Evolutionary conservation across 164 flowering plant genomes (phyloP).

Genomic region (Euptelea pleiosperma): DNA sequence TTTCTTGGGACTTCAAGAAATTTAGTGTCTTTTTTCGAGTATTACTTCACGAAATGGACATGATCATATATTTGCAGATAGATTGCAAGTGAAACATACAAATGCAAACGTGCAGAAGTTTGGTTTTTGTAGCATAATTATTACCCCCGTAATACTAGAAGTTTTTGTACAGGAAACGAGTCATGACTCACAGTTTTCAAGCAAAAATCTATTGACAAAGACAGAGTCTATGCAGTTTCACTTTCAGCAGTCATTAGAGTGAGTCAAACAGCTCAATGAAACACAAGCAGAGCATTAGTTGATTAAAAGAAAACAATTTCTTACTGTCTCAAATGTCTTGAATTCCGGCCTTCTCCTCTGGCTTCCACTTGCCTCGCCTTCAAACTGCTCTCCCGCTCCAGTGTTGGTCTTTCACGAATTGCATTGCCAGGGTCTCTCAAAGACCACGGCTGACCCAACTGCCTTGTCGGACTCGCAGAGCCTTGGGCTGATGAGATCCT

Average conservation of each 20-base stretch:
- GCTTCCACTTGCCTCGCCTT: conserved; percentile 43
- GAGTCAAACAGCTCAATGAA: conserved; percentile 2
- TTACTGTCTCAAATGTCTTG: conserved; percentile 37
- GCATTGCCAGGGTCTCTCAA: conserved; percentile 34
- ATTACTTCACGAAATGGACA: too few relatives aligned
- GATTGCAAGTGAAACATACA: too few relatives aligned
- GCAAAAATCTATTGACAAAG: too few relatives aligned
- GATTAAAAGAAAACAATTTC: not conserved
- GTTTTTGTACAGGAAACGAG: conserved; percentile 10
- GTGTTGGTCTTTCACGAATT: conserved; percentile 37
- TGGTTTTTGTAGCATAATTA: too few relatives aligned
- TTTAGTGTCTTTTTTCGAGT: too few relatives aligned
- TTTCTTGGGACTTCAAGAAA: too few relatives aligned
- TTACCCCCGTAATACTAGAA: not conserved
- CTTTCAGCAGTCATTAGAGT: conserved; percentile 12
- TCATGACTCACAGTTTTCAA: not conserved
- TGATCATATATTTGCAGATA: too few relatives aligned
- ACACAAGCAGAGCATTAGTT: not conserved
- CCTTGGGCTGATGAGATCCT: conserved; percentile 37
- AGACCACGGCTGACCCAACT: conserved; percentile 41
- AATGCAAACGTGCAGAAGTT: too few relatives aligned
- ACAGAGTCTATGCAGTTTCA: too few relatives aligned
- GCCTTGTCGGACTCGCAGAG: conserved; percentile 47
- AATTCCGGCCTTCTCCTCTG: conserved; percentile 31
- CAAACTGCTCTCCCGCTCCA: conserved; percentile 30